Evolutionary conservation across 129 eudicot genomes (phyloP).

Genomic region (Flaveria sonorensis): DNA sequence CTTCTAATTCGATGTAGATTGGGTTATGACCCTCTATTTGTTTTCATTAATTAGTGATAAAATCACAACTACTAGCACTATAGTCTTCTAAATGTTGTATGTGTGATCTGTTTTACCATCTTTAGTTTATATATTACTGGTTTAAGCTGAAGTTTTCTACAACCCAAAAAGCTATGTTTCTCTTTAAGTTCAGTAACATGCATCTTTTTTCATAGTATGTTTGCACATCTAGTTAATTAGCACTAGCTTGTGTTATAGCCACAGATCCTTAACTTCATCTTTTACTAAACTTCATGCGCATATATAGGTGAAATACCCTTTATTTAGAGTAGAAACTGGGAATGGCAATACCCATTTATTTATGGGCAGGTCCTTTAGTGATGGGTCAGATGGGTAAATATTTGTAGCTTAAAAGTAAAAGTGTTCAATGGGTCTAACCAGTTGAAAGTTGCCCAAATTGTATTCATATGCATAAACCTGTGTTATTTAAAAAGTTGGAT

Average conservation of each 20-base stretch:
- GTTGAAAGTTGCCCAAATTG: neutral
- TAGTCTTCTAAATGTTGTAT: constrained; percentile 74
- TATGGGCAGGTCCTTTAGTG: neutral
- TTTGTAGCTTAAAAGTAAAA: neutral
- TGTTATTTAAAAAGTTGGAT: neutral
- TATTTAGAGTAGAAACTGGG: neutral
- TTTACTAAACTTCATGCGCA: neutral
- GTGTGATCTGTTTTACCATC: constrained; percentile 34
- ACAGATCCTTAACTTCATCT: neutral
- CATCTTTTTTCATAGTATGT: constrained; percentile 2
- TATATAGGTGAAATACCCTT: neutral
- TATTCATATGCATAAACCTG: neutral
- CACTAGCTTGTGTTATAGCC: constrained; percentile 8
- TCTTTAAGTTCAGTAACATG: constrained; percentile 9
- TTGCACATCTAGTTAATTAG: neutral
- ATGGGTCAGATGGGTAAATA: neutral
- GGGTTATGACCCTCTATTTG: too few relatives aligned
- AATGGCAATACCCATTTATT: neutral
- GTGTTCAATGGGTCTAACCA: neutral
- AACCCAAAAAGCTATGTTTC: constrained; percentile 9
- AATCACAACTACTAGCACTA: constrained; percentile 44
- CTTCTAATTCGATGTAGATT: too few relatives aligned
- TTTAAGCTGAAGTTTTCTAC: constrained; percentile 1
- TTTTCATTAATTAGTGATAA: too few relatives aligned
- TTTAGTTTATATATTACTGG: neutral